A percentile compares a stretch with the other conserved stretches of the same genome.
These are phyloP conservation scores for Metschnikowia vanudenii DNA, from an alignment of 805 yeast genomes.

Conservation along the genomic window DNA sequence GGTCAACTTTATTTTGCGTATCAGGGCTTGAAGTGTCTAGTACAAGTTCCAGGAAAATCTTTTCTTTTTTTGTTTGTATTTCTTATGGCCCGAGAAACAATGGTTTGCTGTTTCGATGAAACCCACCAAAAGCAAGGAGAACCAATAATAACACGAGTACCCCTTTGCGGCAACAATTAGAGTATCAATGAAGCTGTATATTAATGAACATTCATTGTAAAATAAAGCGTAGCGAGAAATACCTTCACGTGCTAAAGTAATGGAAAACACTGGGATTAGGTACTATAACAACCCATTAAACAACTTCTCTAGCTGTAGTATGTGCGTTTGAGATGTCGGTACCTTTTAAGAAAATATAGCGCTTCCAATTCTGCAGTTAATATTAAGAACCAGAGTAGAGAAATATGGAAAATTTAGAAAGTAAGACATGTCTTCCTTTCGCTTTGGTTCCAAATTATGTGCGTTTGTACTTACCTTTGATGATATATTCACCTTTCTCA, in stretches of 20 bases:
- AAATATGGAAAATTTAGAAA: not conserved
- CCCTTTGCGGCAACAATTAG: not conserved
- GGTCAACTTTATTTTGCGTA: slow-evolving; percentile 85
- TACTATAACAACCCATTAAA: no score
- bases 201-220: not conserved
- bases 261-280: no score
- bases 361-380: slow-evolving; percentile 31
- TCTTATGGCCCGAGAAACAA: no score
- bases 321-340: slow-evolving; percentile 36
- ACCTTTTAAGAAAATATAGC: slow-evolving; percentile 30
- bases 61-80: no score
- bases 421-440: no score
- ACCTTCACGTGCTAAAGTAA: not conserved
- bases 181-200: slow-evolving; percentile 3
- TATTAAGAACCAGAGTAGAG: not conserved
- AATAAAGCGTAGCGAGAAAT: not conserved
- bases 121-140: not conserved
- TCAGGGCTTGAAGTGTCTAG: slow-evolving; percentile 42
- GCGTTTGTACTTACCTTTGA: slow-evolving; percentile 27
- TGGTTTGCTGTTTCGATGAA: not conserved
- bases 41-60: no score
- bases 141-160: not conserved
- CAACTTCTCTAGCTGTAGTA: slow-evolving; percentile 19
- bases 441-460: no score
- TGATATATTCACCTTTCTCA: slow-evolving; percentile 29